phyloP scores from a whole-genome alignment of 257 asterid genomes.

The Solanum habrochaites region DNA sequence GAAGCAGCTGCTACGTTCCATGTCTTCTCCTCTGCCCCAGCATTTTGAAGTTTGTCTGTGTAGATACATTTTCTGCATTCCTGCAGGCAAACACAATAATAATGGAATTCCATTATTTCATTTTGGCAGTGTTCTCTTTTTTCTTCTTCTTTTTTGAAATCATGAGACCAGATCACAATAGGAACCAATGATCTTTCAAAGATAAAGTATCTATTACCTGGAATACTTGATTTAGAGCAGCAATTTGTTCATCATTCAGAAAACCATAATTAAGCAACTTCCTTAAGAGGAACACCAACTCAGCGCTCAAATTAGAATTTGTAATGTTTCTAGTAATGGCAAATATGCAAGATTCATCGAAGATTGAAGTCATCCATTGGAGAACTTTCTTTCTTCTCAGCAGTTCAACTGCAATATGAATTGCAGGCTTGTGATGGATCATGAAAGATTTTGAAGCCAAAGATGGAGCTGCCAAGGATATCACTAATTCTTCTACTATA shows the following conservation, averaged over 20 bases:
- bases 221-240: slow-evolving; percentile 47
- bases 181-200: neutral
- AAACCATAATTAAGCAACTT: slow-evolving; percentile 53
- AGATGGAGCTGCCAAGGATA: slow-evolving; percentile 57
- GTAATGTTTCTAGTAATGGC: slow-evolving; percentile 45
- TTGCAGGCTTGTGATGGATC: slow-evolving; percentile 56
- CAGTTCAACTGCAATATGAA: slow-evolving; percentile 52
- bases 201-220: slow-evolving; percentile 39
- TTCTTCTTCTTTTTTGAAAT: neutral
- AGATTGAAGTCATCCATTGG: slow-evolving; percentile 52
- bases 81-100: slow-evolving; percentile 20
- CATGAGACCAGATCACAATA: neutral
- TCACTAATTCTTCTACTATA: slow-evolving; percentile 76
- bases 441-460: slow-evolving; percentile 33
- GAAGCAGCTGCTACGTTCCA: slow-evolving; percentile 4
- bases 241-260: slow-evolving; percentile 47
- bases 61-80: slow-evolving; percentile 54
- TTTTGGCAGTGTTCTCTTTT: neutral
- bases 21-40: slow-evolving; percentile 7
- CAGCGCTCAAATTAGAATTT: slow-evolving; percentile 36
- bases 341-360: slow-evolving; percentile 42
- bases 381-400: slow-evolving; percentile 36
- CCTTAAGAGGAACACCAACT: slow-evolving; percentile 56
- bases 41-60: slow-evolving; percentile 25
- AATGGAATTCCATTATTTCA: neutral